Evolutionary conservation across 2,329 filamentous ascomycete genomes (phyloP), one percentile per base, ranked within the genome.

Genomic region (Plectosphaerella plurivora): DNA sequence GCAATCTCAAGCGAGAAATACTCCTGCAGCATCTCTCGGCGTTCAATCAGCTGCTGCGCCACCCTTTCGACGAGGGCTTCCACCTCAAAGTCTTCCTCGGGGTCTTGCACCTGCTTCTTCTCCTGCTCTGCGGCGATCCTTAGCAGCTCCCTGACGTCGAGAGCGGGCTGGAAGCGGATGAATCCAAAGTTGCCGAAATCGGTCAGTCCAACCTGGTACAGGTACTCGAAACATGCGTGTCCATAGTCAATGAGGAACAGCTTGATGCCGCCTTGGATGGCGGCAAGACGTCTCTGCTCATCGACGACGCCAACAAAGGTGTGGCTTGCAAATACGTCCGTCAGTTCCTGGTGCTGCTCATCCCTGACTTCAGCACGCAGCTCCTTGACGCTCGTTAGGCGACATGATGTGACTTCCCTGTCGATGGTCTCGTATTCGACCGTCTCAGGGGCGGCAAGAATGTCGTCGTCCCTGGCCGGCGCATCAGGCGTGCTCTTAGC

Each of bases 241-340:
- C 91, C 94, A 64, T 99, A 99, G 69, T 99, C 94, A 50, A 99
- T 79, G 20, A 99, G 81, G 67, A 89, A 97, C 8, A 99, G 80
- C 65, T 92, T 96, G 9, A 97, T 88, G 14, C 93, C 94, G 36
- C 89, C 86, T 70, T 99, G 94, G 37, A 99, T 88, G 15, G 94
- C 91, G n/a, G 86, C 92, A 12, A 99, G 82, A 11, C 94, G 88
- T 48, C 91, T 86, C 41, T 80, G 82, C 63, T 93, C 88, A 63
- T 99, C 94, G 2, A 97, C 90, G 24, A 99, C 78, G 3, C 94
- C 94, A 47, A 99, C 89, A 67, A 97, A 99, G 1, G 90, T 96
- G 65, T 96, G 91, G 18, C 84, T 86, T 12, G 89, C 85, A 61
- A 97, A 89, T 14, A 94, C 83, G 53, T 97, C 91, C 1, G 90